Conservation (phyloP, 176 grass and related monocot species). For the Zoysia pacifica region DNA sequence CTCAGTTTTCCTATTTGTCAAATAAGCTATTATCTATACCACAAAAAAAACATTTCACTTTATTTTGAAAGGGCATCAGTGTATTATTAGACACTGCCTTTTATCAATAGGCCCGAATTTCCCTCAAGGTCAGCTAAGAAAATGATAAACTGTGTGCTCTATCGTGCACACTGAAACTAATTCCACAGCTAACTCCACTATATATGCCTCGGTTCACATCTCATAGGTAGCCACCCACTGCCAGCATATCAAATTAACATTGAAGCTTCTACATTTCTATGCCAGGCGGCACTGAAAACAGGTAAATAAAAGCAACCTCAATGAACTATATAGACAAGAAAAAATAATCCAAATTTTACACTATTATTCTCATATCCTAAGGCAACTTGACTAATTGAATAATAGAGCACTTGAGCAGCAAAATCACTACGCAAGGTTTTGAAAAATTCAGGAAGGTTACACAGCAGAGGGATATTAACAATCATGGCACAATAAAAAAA, state of each 20-base stretch:
- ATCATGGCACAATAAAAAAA: not conserved
- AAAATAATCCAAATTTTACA: constrained; percentile 15
- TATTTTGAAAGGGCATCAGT: constrained; percentile 8
- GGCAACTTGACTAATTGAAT: constrained; percentile 7
- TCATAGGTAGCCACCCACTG: not conserved
- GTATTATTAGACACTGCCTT: not conserved
- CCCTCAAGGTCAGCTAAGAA: not conserved
- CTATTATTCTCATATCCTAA: constrained; percentile 27
- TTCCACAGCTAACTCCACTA: not conserved
- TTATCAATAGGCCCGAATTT: not conserved
- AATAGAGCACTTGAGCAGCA: not conserved
- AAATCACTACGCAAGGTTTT: not conserved
- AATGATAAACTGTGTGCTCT: not conserved
- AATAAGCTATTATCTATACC: not conserved
- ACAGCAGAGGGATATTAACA: not conserved
- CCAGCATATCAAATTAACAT: not conserved
- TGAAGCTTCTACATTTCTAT: not conserved
- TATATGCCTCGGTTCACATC: not conserved
- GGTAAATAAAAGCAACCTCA: not conserved
- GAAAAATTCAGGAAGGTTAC: not conserved
- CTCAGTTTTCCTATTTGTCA: not conserved
- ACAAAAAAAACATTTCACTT: not conserved
- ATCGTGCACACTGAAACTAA: constrained; percentile 8
- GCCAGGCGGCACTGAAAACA: not conserved
- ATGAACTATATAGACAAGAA: not conserved